Evolutionary conservation across 169 alveolate species (phyloP).

Genomic region (Plasmodium adleri): DNA sequence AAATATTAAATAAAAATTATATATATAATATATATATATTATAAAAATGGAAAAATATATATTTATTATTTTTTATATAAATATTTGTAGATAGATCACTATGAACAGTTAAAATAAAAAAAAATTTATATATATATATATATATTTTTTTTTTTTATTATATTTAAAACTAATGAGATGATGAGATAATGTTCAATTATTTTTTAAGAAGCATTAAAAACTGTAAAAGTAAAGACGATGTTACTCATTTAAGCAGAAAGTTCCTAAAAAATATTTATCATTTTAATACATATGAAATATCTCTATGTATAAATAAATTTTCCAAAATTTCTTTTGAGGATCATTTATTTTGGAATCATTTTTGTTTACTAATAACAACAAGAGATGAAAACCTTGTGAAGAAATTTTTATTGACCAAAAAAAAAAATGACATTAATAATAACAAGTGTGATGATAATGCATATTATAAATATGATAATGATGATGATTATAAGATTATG

Average conservation of each 20-base stretch:
- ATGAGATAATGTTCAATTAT: conserved; percentile 52
- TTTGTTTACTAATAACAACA: conserved; percentile 52
- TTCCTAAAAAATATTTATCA: conserved; percentile 31
- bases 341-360: conserved; percentile 29
- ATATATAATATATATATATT: too few species aligned
- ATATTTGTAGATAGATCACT: too few species aligned
- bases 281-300: conserved; percentile 55
- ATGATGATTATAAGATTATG: too few species aligned
- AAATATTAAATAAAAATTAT: too few species aligned
- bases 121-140: too few species aligned
- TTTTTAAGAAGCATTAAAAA: conserved; percentile 45
- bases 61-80: too few species aligned
- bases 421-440: neutral
- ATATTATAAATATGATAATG: too few species aligned
- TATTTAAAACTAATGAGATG: neutral
- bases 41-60: too few species aligned
- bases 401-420: neutral
- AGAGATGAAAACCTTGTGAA: neutral
- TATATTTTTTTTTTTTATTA: too few species aligned
- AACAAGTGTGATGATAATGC: neutral
- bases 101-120: too few species aligned
- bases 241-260: conserved; percentile 38
- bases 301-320: conserved; percentile 54
- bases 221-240: conserved; percentile 45
- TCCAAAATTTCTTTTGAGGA: conserved; percentile 39